phyloP scores from a whole-genome alignment of 257 asterid genomes.

The Jaltomata sinuosa region DNA sequence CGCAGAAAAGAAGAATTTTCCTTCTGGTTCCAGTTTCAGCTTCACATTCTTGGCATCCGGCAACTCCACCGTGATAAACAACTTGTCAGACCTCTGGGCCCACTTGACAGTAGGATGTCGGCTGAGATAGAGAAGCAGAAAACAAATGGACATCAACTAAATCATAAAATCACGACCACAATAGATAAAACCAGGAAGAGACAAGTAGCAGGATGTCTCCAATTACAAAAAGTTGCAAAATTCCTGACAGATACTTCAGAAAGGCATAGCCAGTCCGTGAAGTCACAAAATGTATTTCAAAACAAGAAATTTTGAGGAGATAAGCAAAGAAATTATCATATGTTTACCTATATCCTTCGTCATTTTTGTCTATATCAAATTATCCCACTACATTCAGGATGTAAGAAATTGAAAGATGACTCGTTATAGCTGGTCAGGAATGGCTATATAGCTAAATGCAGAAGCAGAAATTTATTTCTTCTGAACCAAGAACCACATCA shows the following conservation, averaged over 20 bases:
- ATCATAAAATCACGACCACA: not conserved
- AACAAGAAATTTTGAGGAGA: not conserved
- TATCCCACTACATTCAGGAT: not conserved
- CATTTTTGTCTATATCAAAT: not conserved
- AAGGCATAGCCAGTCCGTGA: not conserved
- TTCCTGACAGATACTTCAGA: not conserved
- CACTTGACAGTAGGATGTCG: conserved; percentile 62
- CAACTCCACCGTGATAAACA: conserved; percentile 54
- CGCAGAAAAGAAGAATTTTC: conserved; percentile 61
- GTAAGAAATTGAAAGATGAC: not conserved
- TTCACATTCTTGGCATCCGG: conserved; percentile 68
- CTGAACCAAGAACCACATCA: not conserved
- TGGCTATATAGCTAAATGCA: not conserved
- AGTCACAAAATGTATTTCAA: not conserved
- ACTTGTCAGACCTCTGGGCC: conserved; percentile 57
- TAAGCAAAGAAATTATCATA: not conserved
- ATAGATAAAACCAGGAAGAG: not conserved
- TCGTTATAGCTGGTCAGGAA: not conserved
- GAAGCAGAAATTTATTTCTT: not conserved
- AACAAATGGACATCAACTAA: not conserved
- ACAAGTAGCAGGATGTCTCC: not conserved
- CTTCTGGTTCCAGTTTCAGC: conserved; percentile 59
- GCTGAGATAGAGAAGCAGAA: conserved; percentile 14
- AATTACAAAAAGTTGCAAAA: not conserved
- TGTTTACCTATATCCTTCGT: not conserved